These are phyloP conservation scores for Microbotryum saponariae DNA, from an alignment of 1,284 basidiomycete genomes.

Conservation along the genomic window DNA sequence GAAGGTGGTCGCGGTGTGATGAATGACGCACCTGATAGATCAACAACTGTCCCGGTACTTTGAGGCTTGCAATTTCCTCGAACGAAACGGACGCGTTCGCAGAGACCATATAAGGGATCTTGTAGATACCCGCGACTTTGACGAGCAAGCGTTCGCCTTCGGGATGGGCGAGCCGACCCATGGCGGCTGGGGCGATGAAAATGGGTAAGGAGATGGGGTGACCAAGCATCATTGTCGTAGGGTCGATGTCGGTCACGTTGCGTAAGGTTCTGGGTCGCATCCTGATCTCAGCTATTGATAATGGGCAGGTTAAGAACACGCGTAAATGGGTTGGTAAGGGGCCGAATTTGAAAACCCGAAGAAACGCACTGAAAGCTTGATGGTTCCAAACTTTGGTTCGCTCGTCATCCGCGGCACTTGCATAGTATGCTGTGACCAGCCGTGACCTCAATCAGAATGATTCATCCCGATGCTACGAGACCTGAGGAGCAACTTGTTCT, in stretches of 20 bases:
- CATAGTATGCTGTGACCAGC: slow-evolving; percentile 57
- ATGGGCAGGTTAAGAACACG: too few relatives aligned
- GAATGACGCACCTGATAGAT: slow-evolving; percentile 56
- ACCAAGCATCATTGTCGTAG: slow-evolving; percentile 69
- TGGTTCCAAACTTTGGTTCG: slow-evolving; percentile 42
- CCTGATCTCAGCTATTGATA: slow-evolving; percentile 46
- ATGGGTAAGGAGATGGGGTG: slow-evolving; percentile 66
- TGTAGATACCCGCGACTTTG: slow-evolving; percentile 15
- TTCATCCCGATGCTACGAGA: too few relatives aligned
- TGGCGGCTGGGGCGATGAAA: slow-evolving; percentile 67
- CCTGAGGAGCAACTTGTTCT: background rate
- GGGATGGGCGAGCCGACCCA: slow-evolving; percentile 37
- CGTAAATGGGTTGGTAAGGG: too few relatives aligned
- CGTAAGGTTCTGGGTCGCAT: slow-evolving; percentile 74
- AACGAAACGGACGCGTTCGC: slow-evolving; percentile 74
- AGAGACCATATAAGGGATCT: slow-evolving; percentile 49
- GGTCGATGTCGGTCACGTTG: slow-evolving; percentile 61
- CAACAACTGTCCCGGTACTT: slow-evolving; percentile 56
- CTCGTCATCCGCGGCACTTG: slow-evolving; percentile 71
- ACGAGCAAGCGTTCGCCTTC: slow-evolving; percentile 31
- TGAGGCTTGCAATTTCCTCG: slow-evolving; percentile 55
- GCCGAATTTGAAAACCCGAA: too few relatives aligned
- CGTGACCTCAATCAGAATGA: background rate
- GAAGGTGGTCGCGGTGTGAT: too few relatives aligned
- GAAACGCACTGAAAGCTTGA: slow-evolving; percentile 1